These are phyloP conservation scores for Solanum paucissectum DNA, from an alignment of 257 asterid species.

Conservation along the genomic window DNA sequence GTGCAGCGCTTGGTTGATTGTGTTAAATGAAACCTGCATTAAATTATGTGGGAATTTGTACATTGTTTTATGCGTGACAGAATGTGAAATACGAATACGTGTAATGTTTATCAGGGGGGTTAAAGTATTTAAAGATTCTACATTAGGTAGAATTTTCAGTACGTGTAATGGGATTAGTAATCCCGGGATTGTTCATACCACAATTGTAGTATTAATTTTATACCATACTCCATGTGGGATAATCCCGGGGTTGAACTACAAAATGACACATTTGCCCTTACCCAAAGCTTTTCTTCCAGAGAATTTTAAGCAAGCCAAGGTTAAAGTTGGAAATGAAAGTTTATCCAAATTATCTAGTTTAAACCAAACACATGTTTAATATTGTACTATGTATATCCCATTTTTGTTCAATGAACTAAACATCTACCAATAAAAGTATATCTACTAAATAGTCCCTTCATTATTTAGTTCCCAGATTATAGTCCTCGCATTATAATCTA, in stretches of 20 bases:
- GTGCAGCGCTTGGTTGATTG: neutral
- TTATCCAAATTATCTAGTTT: neutral
- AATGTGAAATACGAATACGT: neutral
- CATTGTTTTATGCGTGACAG: neutral
- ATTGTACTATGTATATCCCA: neutral
- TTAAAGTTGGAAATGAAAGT: neutral
- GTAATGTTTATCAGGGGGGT: neutral
- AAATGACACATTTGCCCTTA: neutral
- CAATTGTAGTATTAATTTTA: neutral
- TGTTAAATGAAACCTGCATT: neutral
- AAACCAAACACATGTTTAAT: neutral
- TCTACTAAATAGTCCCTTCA: neutral
- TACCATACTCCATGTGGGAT: neutral
- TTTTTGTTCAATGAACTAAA: neutral
- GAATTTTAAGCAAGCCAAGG: neutral
- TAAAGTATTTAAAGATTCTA: neutral
- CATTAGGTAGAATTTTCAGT: neutral
- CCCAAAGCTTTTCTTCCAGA: neutral
- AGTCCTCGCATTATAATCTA: neutral
- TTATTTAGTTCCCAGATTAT: neutral
- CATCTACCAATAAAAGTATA: neutral
- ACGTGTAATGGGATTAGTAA: neutral
- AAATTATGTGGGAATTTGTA: neutral
- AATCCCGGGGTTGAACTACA: neutral
- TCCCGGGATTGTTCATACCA: neutral